These are phyloP conservation scores for Neonectria neomacrospora DNA, from an alignment of 2,329 filamentous ascomycete species.

Conservation along the genomic window DNA sequence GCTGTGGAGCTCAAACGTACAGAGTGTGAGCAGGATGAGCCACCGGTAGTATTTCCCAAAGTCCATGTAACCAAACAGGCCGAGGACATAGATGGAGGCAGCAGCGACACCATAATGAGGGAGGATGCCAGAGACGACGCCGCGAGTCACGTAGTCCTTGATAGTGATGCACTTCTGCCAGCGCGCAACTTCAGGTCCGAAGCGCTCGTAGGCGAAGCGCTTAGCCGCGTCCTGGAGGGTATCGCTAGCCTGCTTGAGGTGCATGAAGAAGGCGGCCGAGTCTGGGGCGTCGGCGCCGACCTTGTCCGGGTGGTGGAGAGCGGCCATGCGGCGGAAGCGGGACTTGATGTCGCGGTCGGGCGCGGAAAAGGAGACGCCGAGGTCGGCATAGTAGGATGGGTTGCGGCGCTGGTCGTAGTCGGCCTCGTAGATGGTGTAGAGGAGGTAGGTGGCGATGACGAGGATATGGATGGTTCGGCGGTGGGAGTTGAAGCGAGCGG, in stretches of 20 bases:
- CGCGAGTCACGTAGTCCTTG: constrained; percentile 77
- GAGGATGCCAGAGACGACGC: constrained; percentile 66
- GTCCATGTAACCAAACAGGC: constrained; percentile 73
- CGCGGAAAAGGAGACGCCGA: constrained; percentile 76
- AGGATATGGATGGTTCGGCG: constrained; percentile 84
- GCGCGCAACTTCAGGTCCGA: constrained; percentile 76
- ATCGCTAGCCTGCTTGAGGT: constrained; percentile 85
- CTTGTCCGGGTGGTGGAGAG: constrained; percentile 88
- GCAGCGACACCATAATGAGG: constrained; percentile 71
- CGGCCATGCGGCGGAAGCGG: constrained; percentile 81
- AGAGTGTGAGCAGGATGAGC: constrained; percentile 65
- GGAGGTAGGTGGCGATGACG: constrained; percentile 84
- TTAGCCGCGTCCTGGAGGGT: constrained; percentile 79
- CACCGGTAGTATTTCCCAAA: constrained; percentile 75
- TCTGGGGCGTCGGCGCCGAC: constrained; percentile 52
- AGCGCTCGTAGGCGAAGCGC: constrained; percentile 89
- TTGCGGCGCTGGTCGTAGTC: constrained; percentile 79
- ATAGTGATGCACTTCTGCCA: constrained; percentile 76
- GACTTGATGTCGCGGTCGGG: constrained; percentile 83
- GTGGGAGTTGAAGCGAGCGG: constrained; percentile 76
- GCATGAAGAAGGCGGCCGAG: constrained; percentile 72
- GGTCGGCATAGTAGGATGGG: constrained; percentile 82
- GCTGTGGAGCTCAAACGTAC: constrained; percentile 66
- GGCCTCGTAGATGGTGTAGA: constrained; percentile 93
- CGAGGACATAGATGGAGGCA: constrained; percentile 68